A percentile compares a stretch with the other conserved stretches of the same genome.
phyloP scores from a whole-genome alignment of 1,284 basidiomycete genomes.

The Testicularia cyperi region DNA sequence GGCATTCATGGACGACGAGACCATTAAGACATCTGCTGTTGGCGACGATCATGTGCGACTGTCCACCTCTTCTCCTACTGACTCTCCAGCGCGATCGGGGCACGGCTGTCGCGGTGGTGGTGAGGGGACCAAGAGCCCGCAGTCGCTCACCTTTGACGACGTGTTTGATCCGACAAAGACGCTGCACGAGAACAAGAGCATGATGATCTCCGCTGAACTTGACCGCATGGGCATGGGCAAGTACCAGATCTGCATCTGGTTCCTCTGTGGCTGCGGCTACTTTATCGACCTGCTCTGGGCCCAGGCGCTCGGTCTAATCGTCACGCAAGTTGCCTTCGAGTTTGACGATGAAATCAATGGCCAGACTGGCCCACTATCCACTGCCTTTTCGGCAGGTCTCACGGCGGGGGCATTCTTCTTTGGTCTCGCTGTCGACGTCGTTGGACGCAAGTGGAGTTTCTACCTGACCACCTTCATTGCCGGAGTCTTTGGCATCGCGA shows the following conservation, averaged over 20 bases:
- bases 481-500: conserved; percentile 45
- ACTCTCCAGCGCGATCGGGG: not conserved
- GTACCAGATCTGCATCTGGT: conserved; percentile 50
- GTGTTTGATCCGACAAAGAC: conserved; percentile 44
- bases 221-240: conserved; percentile 51
- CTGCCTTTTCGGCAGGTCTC: conserved; percentile 48
- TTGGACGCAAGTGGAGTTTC: conserved; percentile 52
- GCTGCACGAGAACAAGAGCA: conserved; percentile 43
- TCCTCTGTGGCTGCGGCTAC: conserved; percentile 51
- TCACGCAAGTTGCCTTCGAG: conserved; percentile 39
- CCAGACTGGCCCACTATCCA: conserved; percentile 37
- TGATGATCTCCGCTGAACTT: conserved; percentile 44
- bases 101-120: too few relatives aligned
- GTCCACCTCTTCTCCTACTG: not conserved
- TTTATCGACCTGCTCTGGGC: conserved; percentile 57
- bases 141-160: conserved; percentile 23
- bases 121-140: conserved; percentile 1
- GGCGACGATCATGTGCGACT: not conserved
- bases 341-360: conserved; percentile 28
- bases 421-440: conserved; percentile 52
- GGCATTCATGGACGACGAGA: conserved; percentile 11
- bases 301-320: conserved; percentile 47
- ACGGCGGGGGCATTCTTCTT: conserved; percentile 54
- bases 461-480: conserved; percentile 51
- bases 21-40: conserved; percentile 5